Percentiles rank a stretch among this genome's conserved stretches.
phyloP scores from a whole-genome alignment of 176 grass and related monocot species.

The Carex scoparia region DNA sequence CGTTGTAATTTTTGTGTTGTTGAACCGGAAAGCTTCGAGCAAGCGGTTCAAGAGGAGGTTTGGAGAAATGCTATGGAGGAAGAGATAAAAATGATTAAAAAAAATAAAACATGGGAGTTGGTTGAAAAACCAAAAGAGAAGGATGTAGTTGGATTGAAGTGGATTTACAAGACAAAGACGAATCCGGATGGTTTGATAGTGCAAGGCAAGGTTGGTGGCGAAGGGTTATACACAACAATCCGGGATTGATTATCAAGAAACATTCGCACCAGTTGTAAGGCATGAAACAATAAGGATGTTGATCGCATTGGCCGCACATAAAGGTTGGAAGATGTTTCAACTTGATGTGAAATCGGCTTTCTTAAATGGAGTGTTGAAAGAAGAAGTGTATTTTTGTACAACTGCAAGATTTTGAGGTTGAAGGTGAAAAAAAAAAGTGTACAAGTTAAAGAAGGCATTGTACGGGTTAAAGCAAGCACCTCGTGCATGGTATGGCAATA shows the following conservation, averaged over 20 bases:
- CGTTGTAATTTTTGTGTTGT: neutral
- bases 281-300: neutral
- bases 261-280: neutral
- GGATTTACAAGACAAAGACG: neutral
- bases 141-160: neutral
- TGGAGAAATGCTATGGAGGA: neutral
- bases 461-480: conserved; percentile 1
- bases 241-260: neutral
- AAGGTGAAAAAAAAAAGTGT: neutral
- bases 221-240: conserved; percentile 2
- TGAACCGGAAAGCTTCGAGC: neutral
- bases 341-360: conserved; percentile 2
- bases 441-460: neutral
- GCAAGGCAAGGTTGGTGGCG: neutral
- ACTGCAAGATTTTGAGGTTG: neutral
- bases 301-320: neutral
- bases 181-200: neutral
- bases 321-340: neutral
- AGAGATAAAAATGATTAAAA: neutral
- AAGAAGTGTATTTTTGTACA: neutral
- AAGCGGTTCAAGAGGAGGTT: neutral
- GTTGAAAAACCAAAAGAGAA: neutral
- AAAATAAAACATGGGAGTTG: conserved; percentile 6
- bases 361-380: neutral
- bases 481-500: neutral